A percentile compares a stretch with the other conserved stretches of the same genome.
Evolutionary conservation across 2,329 filamentous ascomycete genomes (phyloP).

Genomic region (Botrytis byssoidea): DNA sequence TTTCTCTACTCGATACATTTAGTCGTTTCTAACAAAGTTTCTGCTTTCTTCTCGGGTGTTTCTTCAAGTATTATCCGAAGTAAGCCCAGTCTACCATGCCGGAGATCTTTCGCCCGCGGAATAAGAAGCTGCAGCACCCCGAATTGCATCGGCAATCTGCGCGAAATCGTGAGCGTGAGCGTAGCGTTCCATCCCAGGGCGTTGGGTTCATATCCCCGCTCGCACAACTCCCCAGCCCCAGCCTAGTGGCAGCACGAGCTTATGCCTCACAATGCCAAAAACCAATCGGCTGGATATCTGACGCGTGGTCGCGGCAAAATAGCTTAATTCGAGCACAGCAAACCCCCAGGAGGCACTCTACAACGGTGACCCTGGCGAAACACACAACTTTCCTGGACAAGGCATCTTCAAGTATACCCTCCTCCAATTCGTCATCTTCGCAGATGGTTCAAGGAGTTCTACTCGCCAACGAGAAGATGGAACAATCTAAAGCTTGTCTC

Average conservation of each 20-base stretch:
- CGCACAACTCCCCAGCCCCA: slow-evolving; percentile 31
- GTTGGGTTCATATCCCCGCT: slow-evolving; percentile 5
- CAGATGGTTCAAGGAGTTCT: background rate
- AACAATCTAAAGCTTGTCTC: background rate
- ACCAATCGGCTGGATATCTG: slow-evolving; percentile 21
- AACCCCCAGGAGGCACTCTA: slow-evolving; percentile 30
- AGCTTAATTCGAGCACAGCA: slow-evolving; percentile 26
- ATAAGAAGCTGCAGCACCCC: background rate
- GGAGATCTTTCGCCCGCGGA: background rate
- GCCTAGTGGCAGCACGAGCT: slow-evolving; percentile 32
- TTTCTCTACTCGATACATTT: background rate
- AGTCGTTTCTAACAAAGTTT: background rate
- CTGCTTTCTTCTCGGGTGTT: background rate
- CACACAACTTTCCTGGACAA: background rate
- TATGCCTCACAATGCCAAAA: slow-evolving; percentile 29
- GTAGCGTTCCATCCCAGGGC: background rate
- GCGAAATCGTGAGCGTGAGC: background rate
- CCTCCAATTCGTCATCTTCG: background rate
- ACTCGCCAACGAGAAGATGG: background rate
- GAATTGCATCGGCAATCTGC: background rate
- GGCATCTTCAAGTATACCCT: background rate
- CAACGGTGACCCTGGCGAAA: background rate
- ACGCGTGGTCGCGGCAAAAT: slow-evolving; percentile 24
- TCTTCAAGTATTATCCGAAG: background rate
- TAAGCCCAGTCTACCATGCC: background rate